These are phyloP conservation scores for Syncephalastrum monosporum DNA, from an alignment of 371 early-diverging fungal species.

Conservation along the genomic window DNA sequence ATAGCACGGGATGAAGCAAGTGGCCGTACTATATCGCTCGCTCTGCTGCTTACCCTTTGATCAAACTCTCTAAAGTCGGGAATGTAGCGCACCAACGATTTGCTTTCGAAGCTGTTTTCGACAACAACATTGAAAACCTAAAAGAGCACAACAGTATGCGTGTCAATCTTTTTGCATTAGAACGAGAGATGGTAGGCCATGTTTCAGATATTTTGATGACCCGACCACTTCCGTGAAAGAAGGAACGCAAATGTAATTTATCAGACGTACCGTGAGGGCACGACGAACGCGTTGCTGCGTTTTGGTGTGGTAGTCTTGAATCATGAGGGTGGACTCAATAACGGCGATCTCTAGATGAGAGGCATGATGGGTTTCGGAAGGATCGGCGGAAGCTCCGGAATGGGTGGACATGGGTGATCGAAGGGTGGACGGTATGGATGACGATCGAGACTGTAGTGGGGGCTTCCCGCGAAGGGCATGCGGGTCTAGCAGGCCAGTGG, in stretches of 20 bases:
- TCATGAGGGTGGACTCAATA: slow-evolving; percentile 31
- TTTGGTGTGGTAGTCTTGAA: slow-evolving; percentile 21
- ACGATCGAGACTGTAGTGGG: neutral
- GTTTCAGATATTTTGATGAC: slow-evolving; percentile 21
- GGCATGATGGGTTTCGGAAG: slow-evolving; percentile 2
- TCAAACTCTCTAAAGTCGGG: slow-evolving; percentile 63
- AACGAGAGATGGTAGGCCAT: slow-evolving; percentile 14
- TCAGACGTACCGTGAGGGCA: slow-evolving; percentile 19
- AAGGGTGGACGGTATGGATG: neutral
- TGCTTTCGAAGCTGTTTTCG: slow-evolving; percentile 45
- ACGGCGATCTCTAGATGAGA: slow-evolving; percentile 30
- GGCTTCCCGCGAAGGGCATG: neutral
- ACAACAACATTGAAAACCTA: slow-evolving; percentile 60
- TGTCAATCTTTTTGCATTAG: slow-evolving; percentile 10
- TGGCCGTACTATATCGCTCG: too few relatives aligned
- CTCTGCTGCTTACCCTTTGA: slow-evolving; percentile 49
- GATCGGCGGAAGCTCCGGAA: neutral
- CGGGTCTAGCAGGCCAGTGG: neutral
- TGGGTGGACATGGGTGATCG: neutral
- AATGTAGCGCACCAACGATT: slow-evolving; percentile 53
- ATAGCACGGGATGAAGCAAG: neutral
- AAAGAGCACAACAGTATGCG: neutral
- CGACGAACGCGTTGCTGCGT: slow-evolving; percentile 25
- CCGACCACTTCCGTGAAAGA: slow-evolving; percentile 4
- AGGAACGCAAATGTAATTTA: too few relatives aligned